Evolutionary conservation across 1,284 basidiomycete species (phyloP).

Genomic region (Heterobasidion irregulare): DNA sequence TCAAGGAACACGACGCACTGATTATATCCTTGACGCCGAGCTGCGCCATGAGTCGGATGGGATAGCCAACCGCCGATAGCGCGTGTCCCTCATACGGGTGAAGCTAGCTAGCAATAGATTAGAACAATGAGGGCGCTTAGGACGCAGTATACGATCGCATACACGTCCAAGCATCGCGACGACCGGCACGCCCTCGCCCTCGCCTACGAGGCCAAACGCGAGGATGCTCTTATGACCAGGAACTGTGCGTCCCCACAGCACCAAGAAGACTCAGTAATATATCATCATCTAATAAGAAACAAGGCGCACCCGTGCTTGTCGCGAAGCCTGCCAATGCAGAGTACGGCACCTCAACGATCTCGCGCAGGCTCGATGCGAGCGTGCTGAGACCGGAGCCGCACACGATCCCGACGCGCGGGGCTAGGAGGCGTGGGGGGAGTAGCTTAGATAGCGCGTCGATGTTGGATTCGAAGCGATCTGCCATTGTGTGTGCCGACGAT

Average conservation of each 20-base stretch:
- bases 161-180: slow-evolving; percentile 83
- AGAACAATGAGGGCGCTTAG: background rate
- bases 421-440: slow-evolving; percentile 35
- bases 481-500: background rate
- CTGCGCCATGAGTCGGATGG: slow-evolving; percentile 67
- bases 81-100: slow-evolving; percentile 79
- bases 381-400: slow-evolving; percentile 73
- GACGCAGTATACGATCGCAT: slow-evolving; percentile 14
- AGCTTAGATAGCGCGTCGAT: slow-evolving; percentile 26
- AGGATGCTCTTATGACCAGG: slow-evolving; percentile 69
- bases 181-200: slow-evolving; percentile 51
- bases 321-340: slow-evolving; percentile 57
- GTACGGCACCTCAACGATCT: slow-evolving; percentile 52
- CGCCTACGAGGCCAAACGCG: slow-evolving; percentile 70
- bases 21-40: slow-evolving; percentile 70
- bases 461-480: slow-evolving; percentile 23
- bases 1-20: slow-evolving; percentile 34
- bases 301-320: slow-evolving; percentile 58
- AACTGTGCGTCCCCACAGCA: slow-evolving; percentile 29
- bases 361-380: slow-evolving; percentile 46
- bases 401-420: slow-evolving; percentile 65
- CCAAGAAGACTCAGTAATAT: background rate
- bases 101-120: slow-evolving; percentile 38
- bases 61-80: slow-evolving; percentile 62
- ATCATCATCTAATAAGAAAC: slow-evolving; percentile 2